Percentiles rank a stretch among this genome's conserved stretches.
Evolutionary conservation across 139 green algal species (phyloP).

Genomic region (Chloropicon primus): DNA sequence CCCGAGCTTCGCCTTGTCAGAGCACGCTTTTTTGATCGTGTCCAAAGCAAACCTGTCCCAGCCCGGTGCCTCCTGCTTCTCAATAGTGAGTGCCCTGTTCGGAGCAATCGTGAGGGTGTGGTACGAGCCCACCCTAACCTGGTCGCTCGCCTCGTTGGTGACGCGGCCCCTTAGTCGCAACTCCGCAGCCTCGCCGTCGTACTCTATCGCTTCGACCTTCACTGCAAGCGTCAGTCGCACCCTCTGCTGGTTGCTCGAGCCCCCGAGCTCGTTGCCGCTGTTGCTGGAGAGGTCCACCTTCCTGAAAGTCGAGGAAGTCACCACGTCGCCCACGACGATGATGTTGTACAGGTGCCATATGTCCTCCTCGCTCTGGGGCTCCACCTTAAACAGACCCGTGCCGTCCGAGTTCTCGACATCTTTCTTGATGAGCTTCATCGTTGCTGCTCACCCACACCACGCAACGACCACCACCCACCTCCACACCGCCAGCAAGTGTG

Average conservation of each 20-base stretch:
- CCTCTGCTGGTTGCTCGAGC: neutral
- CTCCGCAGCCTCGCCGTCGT: slow-evolving; percentile 61
- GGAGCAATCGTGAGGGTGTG: slow-evolving; percentile 86
- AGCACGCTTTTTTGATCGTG: slow-evolving; percentile 21
- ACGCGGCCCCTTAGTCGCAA: slow-evolving; percentile 50
- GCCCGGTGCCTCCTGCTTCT: slow-evolving; percentile 31
- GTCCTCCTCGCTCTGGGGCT: slow-evolving; percentile 74
- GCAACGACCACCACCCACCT: too few species aligned
- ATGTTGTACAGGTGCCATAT: slow-evolving; percentile 82
- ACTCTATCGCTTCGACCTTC: slow-evolving; percentile 61
- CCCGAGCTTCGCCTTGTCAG: neutral
- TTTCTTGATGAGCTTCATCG: slow-evolving; percentile 61
- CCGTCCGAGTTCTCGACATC: slow-evolving; percentile 31
- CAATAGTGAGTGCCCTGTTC: slow-evolving; percentile 60
- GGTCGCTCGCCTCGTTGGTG: slow-evolving; percentile 39
- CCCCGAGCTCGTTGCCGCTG: neutral
- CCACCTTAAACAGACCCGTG: slow-evolving; percentile 51
- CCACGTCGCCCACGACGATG: slow-evolving; percentile 50
- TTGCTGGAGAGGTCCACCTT: slow-evolving; percentile 27
- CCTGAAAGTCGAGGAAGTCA: slow-evolving; percentile 56
- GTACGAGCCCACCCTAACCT: slow-evolving; percentile 84
- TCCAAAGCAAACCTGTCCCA: neutral
- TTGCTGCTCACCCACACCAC: too few species aligned
- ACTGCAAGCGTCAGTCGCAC: slow-evolving; percentile 39
- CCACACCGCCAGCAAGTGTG: too few species aligned